phyloP scores from a whole-genome alignment of 768 basidiomycete species.

The Plicaturopsis crispa region DNA sequence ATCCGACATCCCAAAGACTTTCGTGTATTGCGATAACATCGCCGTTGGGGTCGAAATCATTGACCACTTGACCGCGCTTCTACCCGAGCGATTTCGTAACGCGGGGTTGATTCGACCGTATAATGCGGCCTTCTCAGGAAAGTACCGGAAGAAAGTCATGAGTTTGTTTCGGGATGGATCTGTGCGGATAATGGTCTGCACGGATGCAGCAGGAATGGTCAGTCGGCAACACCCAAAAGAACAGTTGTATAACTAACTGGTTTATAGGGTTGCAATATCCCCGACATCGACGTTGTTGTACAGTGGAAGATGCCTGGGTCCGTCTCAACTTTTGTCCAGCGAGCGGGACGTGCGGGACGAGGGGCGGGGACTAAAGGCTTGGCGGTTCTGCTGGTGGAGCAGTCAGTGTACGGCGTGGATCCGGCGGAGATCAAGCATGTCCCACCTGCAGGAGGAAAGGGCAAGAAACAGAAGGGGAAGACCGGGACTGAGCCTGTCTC shows the following conservation, averaged over 20 bases:
- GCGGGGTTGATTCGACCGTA: slow-evolving; percentile 18
- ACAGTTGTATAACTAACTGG: not conserved
- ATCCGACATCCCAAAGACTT: slow-evolving; percentile 17
- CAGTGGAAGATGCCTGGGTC: slow-evolving; percentile 13
- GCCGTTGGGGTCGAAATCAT: slow-evolving; percentile 14
- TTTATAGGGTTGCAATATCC: slow-evolving; percentile 13
- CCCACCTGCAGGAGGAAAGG: not conserved
- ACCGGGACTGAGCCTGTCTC: not conserved
- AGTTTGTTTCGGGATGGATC: slow-evolving; percentile 14
- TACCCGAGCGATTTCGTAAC: slow-evolving; percentile 6
- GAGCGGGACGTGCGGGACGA: slow-evolving; percentile 10
- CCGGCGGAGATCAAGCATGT: not conserved
- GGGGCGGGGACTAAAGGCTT: slow-evolving; percentile 4
- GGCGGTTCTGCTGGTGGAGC: slow-evolving; percentile 16
- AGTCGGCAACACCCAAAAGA: slow-evolving; percentile 3
- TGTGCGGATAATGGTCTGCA: slow-evolving; percentile 24
- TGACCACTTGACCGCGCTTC: slow-evolving; percentile 14
- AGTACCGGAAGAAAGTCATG: slow-evolving; percentile 18
- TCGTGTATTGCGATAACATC: slow-evolving; percentile 24
- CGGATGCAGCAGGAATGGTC: slow-evolving; percentile 30
- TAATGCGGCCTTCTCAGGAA: slow-evolving; percentile 14
- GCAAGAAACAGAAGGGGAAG: not conserved
- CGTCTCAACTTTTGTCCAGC: slow-evolving; percentile 12
- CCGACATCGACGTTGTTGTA: slow-evolving; percentile 13
- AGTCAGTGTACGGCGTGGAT: slow-evolving; percentile 9